Conservation (phyloP, 2,329 filamentous ascomycete genomes). For the Cladosporium sp. region DNA sequence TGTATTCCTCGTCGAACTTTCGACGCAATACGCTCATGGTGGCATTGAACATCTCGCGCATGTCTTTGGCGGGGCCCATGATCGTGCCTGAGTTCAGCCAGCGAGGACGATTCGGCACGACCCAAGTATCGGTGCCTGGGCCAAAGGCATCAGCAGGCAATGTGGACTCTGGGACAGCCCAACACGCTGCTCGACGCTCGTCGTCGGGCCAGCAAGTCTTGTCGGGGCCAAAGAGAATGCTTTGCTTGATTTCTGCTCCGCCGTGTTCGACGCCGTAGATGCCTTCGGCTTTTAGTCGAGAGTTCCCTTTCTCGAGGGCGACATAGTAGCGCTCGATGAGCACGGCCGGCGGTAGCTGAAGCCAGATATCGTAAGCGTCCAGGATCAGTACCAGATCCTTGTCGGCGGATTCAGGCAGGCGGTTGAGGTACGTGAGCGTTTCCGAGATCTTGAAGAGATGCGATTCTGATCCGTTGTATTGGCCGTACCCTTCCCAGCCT, state of each 20-base stretch:
- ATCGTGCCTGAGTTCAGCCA: conserved; percentile 44
- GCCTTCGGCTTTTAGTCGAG: conserved; percentile 37
- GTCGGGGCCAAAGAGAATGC: conserved; percentile 36
- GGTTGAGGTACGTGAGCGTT: conserved; percentile 25
- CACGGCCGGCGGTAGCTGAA: conserved; percentile 66
- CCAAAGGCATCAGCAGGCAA: conserved; percentile 22
- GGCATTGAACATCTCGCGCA: conserved; percentile 37
- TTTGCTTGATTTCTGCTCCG: conserved; percentile 28
- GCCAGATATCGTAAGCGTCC: conserved; percentile 65
- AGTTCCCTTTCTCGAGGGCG: conserved; percentile 56
- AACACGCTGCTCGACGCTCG: conserved; percentile 30
- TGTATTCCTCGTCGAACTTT: conserved; percentile 26
- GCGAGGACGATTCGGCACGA: conserved; percentile 45
- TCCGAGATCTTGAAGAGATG: conserved; percentile 27
- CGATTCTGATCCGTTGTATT: conserved; percentile 29
- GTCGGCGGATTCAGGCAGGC: conserved; percentile 21
- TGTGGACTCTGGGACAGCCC: conserved; percentile 34
- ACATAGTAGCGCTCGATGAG: conserved; percentile 64
- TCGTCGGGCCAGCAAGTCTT: conserved; percentile 37
- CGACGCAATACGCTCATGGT: conserved; percentile 36
- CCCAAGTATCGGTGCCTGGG: conserved; percentile 41
- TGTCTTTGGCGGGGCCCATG: conserved; percentile 44
- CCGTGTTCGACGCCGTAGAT: conserved; percentile 23
- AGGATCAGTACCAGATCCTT: conserved; percentile 60
- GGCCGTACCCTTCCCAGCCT: conserved; percentile 25